phyloP scores from a whole-genome alignment of 2,329 filamentous ascomycete species.

The Penicillium sclerotigenum region DNA sequence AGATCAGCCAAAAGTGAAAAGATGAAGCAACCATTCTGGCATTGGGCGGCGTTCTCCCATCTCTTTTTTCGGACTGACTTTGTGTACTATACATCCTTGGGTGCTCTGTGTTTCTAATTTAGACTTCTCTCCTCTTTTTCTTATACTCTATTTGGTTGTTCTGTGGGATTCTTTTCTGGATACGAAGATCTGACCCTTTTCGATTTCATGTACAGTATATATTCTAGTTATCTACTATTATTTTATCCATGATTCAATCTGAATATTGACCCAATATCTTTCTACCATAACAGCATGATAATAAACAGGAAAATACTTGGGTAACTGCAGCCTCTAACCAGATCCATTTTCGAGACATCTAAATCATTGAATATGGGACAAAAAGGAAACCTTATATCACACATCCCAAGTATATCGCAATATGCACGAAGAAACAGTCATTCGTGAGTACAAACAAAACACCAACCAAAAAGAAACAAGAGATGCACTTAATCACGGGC shows the following conservation, averaged over 20 bases:
- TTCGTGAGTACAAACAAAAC: conserved; percentile 5
- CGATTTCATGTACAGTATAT: conserved; percentile 12
- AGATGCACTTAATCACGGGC: conserved; percentile 36
- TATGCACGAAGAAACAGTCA: conserved; percentile 8
- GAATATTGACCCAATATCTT: background rate
- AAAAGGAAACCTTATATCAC: conserved; percentile 17
- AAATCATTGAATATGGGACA: conserved; percentile 11
- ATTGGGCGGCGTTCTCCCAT: conserved; percentile 28
- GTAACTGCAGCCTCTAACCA: conserved; percentile 1
- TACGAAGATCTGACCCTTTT: conserved; percentile 6
- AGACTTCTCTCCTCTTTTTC: conserved; percentile 23
- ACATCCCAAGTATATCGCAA: conserved; percentile 19
- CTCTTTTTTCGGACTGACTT: conserved; percentile 12
- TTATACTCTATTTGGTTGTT: conserved; percentile 13
- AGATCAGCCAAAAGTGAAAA: conserved; percentile 12
- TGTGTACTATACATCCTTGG: conserved; percentile 19
- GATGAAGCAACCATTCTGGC: conserved; percentile 20
- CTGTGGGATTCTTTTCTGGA: conserved; percentile 4
- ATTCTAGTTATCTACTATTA: background rate
- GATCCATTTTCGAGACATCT: conserved; percentile 17
- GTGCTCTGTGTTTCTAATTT: conserved; percentile 11
- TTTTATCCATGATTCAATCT: conserved; percentile 5
- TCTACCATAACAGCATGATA: background rate
- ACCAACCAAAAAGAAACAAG: conserved; percentile 8
- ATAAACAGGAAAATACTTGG: background rate